Evolutionary conservation across 2,329 filamentous ascomycete genomes (phyloP).

Genomic region (Gaeumannomyces sp.): DNA sequence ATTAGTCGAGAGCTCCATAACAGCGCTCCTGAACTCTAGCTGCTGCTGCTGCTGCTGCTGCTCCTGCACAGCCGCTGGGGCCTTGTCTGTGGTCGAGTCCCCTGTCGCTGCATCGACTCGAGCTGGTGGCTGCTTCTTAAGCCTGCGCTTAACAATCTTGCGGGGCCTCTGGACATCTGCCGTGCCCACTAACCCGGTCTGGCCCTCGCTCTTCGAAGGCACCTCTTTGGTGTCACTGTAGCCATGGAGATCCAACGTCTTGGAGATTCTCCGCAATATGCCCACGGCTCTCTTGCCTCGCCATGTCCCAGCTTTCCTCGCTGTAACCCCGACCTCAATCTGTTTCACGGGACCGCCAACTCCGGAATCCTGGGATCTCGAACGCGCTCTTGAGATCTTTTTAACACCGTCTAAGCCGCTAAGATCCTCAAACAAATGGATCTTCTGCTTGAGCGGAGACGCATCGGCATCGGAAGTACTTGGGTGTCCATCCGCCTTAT

Average conservation of each 20-base stretch:
- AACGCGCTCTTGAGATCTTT: not conserved
- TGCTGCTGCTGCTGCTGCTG: not conserved
- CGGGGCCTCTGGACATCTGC: not conserved
- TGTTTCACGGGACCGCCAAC: too few relatives aligned
- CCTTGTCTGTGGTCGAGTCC: not conserved
- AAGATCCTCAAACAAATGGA: conserved; percentile 22
- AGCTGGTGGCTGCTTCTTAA: not conserved
- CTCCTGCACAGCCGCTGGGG: not conserved
- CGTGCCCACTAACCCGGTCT: too few relatives aligned
- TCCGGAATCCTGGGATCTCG: not conserved
- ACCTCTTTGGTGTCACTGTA: not conserved
- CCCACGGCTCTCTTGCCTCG: not conserved
- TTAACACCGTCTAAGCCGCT: conserved; percentile 3
- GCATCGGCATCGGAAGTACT: conserved; percentile 12
- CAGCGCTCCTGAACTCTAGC: too few relatives aligned
- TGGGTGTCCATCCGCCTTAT: not conserved
- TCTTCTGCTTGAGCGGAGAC: conserved; percentile 20
- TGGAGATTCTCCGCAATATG: not conserved
- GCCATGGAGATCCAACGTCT: not conserved
- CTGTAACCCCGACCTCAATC: not conserved
- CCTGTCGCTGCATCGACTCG: not conserved
- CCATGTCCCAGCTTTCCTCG: not conserved
- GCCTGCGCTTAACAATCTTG: conserved; percentile 3
- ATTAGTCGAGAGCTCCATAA: not conserved
- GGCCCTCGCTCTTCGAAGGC: too few relatives aligned